phyloP scores from a whole-genome alignment of 1,284 basidiomycete species.

The Leccinum insigne region DNA sequence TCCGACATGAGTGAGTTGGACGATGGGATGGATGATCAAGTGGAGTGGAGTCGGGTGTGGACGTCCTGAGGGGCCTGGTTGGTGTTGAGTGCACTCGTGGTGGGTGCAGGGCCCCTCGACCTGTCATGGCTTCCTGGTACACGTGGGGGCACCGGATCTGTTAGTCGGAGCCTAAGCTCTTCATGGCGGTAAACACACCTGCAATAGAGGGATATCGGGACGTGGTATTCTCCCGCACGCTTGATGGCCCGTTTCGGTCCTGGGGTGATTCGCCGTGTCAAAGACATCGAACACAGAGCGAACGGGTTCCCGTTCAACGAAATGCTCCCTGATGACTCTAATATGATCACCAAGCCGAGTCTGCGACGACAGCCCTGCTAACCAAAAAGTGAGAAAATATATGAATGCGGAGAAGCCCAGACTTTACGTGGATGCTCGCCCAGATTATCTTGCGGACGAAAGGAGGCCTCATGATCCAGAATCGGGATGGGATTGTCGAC shows the following conservation, averaged over 20 bases:
- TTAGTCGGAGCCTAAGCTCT: constrained; percentile 1
- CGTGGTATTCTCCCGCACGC: constrained; percentile 11
- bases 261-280: constrained; percentile 21
- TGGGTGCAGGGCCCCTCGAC: constrained; percentile 20
- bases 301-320: constrained; percentile 23
- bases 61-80: constrained; percentile 17
- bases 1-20: constrained; percentile 46
- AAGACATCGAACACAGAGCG: constrained; percentile 32
- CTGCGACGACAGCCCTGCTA: constrained; percentile 7
- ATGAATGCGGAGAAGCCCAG: not conserved
- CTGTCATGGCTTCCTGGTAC: constrained; percentile 10
- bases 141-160: constrained; percentile 21
- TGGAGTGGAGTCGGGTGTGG: constrained; percentile 23
- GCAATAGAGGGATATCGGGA: constrained; percentile 12
- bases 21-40: constrained; percentile 32
- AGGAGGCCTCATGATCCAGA: constrained; percentile 2
- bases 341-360: constrained; percentile 12
- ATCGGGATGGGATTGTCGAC: constrained; percentile 7
- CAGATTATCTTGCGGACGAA: constrained; percentile 9
- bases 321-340: constrained; percentile 25
- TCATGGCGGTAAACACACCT: constrained; percentile 16
- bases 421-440: constrained; percentile 16
- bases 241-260: constrained; percentile 16
- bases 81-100: constrained; percentile 6
- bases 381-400: constrained; percentile 1